Evolutionary conservation across 1,284 basidiomycete species (phyloP), one percentile per base, ranked within the genome.

Genomic region (Thecaphora frezii): DNA sequence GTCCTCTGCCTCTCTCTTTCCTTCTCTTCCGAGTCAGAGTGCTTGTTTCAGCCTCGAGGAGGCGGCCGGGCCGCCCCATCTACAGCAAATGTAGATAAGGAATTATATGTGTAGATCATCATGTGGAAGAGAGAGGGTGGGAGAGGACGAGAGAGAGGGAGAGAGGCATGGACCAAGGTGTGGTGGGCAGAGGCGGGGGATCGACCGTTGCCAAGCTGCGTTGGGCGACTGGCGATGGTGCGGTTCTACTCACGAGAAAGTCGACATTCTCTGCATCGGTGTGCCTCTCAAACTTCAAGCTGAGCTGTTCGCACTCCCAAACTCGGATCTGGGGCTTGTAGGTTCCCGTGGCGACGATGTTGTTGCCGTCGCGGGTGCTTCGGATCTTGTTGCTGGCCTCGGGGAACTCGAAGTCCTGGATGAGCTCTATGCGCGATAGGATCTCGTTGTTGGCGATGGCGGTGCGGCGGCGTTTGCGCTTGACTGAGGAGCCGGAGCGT

Each of bases 271-370:
- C 94, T 9, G 90, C 87, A 75, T 98, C 93, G 1, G 92, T 89
- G 75, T 97, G 93, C 45, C 96, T 85, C 82, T 97, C 93, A 79
- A 97, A 97, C 81, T 99, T 98, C 62, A 92, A 83, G 5, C 91
- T 88, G 30, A 99, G 84, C 78, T 97, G 89, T 77, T 91, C 89
- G 45, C 97, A 82, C 79, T 98, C 96, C 88, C 91, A 99, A 3
- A 94, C 90, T 59, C 91, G 86, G 79, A 98, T 93, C 79, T 96
- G 91, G 1, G 96, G 96, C 81, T 99, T 99, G 82, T 99, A 99
- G 1, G 90, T 92, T 21, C 96, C 96, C 10, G 94, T 98, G 0
- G 91, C 94, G 54, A 98, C 85, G 14, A 88, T 88, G 84, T 93
- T 89, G 68, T 89, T 87, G 2, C 96, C 94, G 79, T 98, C 94